phyloP scores from a whole-genome alignment of 164 flowering plant genomes.

The Vitis rotundifolia region DNA sequence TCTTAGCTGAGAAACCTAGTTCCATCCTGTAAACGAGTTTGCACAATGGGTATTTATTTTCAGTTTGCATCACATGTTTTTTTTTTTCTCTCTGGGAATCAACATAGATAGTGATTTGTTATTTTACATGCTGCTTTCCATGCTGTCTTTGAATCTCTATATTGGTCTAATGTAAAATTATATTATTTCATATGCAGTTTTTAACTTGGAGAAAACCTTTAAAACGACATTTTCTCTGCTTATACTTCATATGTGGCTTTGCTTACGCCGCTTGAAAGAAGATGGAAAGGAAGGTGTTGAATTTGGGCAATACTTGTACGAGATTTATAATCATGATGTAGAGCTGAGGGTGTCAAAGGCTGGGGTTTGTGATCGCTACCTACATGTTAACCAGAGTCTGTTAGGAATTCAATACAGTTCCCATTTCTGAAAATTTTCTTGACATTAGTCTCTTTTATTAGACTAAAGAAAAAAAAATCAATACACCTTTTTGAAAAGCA shows the following conservation, averaged over 20 bases:
- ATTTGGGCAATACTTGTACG: slow-evolving; percentile 88
- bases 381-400: not conserved
- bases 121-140: not conserved
- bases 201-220: slow-evolving; percentile 92
- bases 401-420: not conserved
- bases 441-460: not conserved
- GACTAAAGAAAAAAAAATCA: not conserved
- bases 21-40: too few relatives aligned
- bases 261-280: slow-evolving; percentile 86
- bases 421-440: not conserved
- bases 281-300: slow-evolving; percentile 96
- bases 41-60: too few relatives aligned
- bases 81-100: too few relatives aligned
- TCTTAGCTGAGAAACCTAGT: too few relatives aligned
- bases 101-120: too few relatives aligned
- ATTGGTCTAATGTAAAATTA: not conserved
- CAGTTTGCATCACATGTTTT: too few relatives aligned
- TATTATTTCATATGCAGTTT: slow-evolving; percentile 51
- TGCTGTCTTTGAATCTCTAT: not conserved
- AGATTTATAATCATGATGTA: slow-evolving; percentile 90
- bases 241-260: slow-evolving; percentile 96
- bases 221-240: slow-evolving; percentile 87
- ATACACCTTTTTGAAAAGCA: too few relatives aligned
- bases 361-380: slow-evolving; percentile 66
- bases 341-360: slow-evolving; percentile 95